Evolutionary conservation across 2,329 filamentous ascomycete genomes (phyloP).

Genomic region (Colletotrichum melonis): DNA sequence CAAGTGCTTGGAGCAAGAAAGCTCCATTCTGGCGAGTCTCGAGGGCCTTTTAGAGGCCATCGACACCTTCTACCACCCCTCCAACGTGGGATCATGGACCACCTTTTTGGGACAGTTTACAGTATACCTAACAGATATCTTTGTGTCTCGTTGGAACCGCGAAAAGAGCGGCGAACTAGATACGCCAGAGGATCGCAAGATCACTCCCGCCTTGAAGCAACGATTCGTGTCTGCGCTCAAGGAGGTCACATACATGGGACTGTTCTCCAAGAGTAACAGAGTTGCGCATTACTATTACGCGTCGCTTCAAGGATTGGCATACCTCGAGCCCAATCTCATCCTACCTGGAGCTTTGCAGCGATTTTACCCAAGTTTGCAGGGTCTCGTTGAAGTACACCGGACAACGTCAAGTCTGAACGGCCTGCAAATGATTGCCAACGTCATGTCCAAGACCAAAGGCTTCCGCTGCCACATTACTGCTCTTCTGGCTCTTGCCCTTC

Average conservation of each 20-base stretch:
- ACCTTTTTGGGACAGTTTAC: conserved; percentile 89
- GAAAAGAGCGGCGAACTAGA: conserved; percentile 94
- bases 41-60: conserved; percentile 94
- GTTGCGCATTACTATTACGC: conserved; percentile 93
- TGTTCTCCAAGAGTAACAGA: conserved; percentile 94
- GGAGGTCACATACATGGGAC: conserved; percentile 97
- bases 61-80: conserved; percentile 98
- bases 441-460: conserved; percentile 94
- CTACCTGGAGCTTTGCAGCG: conserved; percentile 92
- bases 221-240: conserved; percentile 90
- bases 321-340: conserved; percentile 90
- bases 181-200: conserved; percentile 80
- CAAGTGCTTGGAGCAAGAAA: conserved; percentile 78
- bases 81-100: conserved; percentile 93
- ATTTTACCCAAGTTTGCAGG: conserved; percentile 97
- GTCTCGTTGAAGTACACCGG: conserved; percentile 94
- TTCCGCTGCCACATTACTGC: conserved; percentile 97
- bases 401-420: conserved; percentile 94
- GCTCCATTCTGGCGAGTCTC: conserved; percentile 84
- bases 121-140: conserved; percentile 93
- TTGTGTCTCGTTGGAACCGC: conserved; percentile 97
- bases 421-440: conserved; percentile 89
- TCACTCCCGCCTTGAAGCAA: conserved; percentile 84
- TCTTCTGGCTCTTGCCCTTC: conserved; percentile 89
- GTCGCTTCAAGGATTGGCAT: conserved; percentile 89